A percentile compares a stretch with the other conserved stretches of the same genome.
phyloP scores from a whole-genome alignment of 495 filamentous ascomycete genomes.

The Penicillium samsonianum region DNA sequence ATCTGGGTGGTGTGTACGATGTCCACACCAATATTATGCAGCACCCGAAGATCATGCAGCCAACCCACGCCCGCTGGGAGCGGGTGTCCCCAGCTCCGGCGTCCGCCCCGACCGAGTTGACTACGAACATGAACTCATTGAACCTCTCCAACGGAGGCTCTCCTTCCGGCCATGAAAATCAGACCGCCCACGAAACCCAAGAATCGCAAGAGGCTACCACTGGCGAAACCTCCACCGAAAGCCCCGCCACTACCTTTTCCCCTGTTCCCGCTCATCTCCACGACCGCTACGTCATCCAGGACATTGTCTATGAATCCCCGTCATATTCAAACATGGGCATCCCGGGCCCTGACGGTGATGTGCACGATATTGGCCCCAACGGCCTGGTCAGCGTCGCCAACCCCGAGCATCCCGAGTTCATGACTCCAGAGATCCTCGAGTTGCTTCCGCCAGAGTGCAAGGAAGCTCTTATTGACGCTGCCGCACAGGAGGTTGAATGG shows the following conservation, averaged over 20 bases:
- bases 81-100: conserved; percentile 47
- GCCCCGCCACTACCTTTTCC: conserved; percentile 53
- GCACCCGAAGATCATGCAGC: conserved; percentile 85
- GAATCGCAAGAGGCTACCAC: background rate
- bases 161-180: conserved; percentile 5
- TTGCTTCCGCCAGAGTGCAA: conserved; percentile 73
- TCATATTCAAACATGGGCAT: conserved; percentile 57
- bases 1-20: conserved; percentile 79
- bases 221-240: conserved; percentile 8
- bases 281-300: conserved; percentile 74
- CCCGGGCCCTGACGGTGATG: conserved; percentile 65
- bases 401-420: conserved; percentile 44
- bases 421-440: conserved; percentile 66
- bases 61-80: conserved; percentile 82
- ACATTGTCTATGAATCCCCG: conserved; percentile 67
- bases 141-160: conserved; percentile 33
- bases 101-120: conserved; percentile 30
- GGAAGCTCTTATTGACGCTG: conserved; percentile 63
- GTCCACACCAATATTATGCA: conserved; percentile 89
- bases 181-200: conserved; percentile 12
- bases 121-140: conserved; percentile 40
- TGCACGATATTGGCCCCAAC: conserved; percentile 60
- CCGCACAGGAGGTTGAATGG: conserved; percentile 66
- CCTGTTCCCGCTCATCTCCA: conserved; percentile 63
- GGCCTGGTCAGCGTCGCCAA: conserved; percentile 58